Conservation (phyloP, 1,284 basidiomycete genomes). For the Leccinum pallidistipes region DNA sequence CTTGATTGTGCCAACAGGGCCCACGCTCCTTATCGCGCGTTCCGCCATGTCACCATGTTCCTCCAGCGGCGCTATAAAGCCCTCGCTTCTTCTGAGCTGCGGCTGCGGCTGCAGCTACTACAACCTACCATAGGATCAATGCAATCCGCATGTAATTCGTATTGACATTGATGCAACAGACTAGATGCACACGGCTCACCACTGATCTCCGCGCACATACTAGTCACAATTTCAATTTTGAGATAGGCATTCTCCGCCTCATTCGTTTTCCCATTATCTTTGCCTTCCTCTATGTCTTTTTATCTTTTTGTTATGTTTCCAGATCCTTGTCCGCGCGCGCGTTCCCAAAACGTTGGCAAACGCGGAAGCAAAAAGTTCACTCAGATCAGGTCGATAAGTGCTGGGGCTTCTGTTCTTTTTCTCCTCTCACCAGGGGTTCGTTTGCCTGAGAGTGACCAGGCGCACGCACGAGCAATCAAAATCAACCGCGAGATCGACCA, state of each 20-base stretch:
- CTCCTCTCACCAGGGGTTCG: neutral
- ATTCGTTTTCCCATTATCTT: neutral
- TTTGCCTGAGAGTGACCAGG: neutral
- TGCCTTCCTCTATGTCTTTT: neutral
- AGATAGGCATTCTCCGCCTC: neutral
- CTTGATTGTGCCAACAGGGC: conserved; percentile 3
- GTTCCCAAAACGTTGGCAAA: neutral
- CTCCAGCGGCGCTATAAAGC: neutral
- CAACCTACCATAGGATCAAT: conserved; percentile 10
- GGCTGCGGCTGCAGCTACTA: neutral
- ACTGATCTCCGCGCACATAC: conserved; percentile 13
- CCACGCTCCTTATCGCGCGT: conserved; percentile 13
- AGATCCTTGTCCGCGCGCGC: conserved; percentile 8
- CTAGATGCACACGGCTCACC: conserved; percentile 1
- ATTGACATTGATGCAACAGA: conserved; percentile 4
- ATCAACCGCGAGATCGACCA: neutral
- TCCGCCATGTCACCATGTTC: neutral
- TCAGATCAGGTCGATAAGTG: conserved; percentile 6
- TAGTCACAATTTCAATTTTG: neutral
- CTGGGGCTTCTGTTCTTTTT: neutral
- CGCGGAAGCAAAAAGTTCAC: neutral
- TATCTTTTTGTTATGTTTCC: neutral
- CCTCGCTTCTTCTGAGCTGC: neutral
- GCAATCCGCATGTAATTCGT: conserved; percentile 1
- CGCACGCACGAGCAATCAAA: neutral